Conservation (phyloP, 768 basidiomycete species). For the Calvatia gigantea region DNA sequence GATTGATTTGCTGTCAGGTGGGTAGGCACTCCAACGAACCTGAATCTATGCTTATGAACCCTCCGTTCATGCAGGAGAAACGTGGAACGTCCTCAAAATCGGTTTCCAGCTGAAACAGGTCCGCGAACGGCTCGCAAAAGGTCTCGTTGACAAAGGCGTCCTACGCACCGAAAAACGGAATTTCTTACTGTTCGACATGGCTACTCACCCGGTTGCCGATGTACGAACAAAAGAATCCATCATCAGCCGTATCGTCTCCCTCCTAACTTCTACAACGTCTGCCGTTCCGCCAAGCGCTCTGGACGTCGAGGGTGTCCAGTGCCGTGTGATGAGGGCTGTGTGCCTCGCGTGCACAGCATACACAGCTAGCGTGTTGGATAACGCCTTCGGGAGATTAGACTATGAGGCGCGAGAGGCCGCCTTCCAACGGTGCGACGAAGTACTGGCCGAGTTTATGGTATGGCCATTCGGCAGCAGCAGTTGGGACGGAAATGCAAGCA, state of each 20-base stretch:
- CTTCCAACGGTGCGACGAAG: conserved; percentile 91
- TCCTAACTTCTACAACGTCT: conserved; percentile 81
- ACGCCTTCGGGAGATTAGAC: conserved; percentile 81
- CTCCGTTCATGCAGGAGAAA: conserved; percentile 66
- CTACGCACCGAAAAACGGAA: conserved; percentile 99
- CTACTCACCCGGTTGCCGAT: conserved; percentile 96
- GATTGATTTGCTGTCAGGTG: conserved; percentile 94
- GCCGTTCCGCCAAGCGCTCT: conserved; percentile 75
- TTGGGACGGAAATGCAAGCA: not conserved
- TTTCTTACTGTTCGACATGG: conserved; percentile 99
- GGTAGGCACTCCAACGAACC: conserved; percentile 25
- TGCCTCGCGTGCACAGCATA: conserved; percentile 89
- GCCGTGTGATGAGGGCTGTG: conserved; percentile 75
- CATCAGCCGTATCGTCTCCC: conserved; percentile 66
- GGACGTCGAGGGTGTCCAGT: conserved; percentile 75
- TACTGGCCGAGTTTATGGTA: conserved; percentile 83
- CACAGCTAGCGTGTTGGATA: conserved; percentile 93
- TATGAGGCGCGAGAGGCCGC: conserved; percentile 95
- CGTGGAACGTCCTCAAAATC: conserved; percentile 99
- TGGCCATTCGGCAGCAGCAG: conserved; percentile 76
- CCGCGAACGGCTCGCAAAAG: conserved; percentile 94
- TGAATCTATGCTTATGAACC: not conserved
- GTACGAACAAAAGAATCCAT: conserved; percentile 86
- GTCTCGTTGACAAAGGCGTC: conserved; percentile 97
- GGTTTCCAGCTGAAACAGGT: conserved; percentile 99